Evolutionary conservation across 1,284 basidiomycete genomes (phyloP), one percentile per base, ranked within the genome.

Genomic region (Trichosporon coremiiforme): DNA sequence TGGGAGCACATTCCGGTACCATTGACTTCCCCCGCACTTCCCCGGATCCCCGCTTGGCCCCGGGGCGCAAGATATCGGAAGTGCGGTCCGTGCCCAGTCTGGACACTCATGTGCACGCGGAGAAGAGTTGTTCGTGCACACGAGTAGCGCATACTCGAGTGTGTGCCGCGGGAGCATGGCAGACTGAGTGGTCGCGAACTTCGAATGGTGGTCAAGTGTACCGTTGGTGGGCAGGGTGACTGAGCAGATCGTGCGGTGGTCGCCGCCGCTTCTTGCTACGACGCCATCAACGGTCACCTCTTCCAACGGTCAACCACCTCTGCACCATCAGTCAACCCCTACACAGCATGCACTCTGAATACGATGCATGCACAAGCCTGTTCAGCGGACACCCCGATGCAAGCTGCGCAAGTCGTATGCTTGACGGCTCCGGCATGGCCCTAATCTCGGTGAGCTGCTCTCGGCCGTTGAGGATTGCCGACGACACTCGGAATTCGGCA

Each of bases 401-500:
- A 4, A 5, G 22, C 8, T 4, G n/a, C 57, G 57, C 33, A 33
- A 17, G 31, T 31, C 57, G 57, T 25, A 7, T 35, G 29, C 57
- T 5, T 15, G 31, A 8, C 29, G 13, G 33, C 8, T 62, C 57
- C 57, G 57, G 4, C n/a, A 8, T 15, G 36, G 9, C 6, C 12
- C 10, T 31, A 15, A 29, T 62, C 57, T 62, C 57, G 57, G 57
- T 62, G 57, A 62, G 20, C 57, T 33, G 20, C 57, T 33, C 57
- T 62, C 57, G 31, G 57, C 57, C 57, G 57, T 62, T n/a, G 13
- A 29, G 15, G 31, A 62, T 62, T 35, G 3, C 57, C 57, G 57
- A 62, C 13, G 15, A 29, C 10, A 7, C 57, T 62, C 57, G 57
- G 57, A 29, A 62, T 62, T 62, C 57, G 57, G 57, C 29, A 62